A percentile compares a stretch with the other conserved stretches of the same genome.
These are phyloP conservation scores for Lindgomyces ingoldianus DNA, from an alignment of 495 filamentous ascomycete genomes.

Conservation along the genomic window DNA sequence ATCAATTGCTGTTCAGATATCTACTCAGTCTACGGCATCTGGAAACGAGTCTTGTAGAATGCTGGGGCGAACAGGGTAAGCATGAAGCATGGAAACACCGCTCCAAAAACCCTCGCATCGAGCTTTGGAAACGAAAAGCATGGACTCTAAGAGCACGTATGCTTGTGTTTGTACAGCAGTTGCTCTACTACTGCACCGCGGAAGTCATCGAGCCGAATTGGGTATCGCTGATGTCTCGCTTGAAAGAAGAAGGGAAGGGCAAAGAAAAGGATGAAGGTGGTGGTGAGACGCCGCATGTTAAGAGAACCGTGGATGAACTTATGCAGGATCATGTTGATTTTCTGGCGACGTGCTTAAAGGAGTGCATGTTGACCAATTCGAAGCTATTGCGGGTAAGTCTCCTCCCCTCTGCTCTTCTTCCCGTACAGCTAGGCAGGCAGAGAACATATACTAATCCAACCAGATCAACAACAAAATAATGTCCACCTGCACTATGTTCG, in stretches of 20 bases:
- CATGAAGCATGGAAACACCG: conserved; percentile 81
- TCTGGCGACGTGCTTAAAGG: conserved; percentile 93
- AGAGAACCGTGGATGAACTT: conserved; percentile 90
- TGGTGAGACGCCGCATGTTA: conserved; percentile 51
- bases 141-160: conserved; percentile 92
- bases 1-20: conserved; percentile 94
- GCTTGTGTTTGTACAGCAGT: conserved; percentile 94
- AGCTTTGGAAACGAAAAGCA: conserved; percentile 88
- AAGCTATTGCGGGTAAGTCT: conserved; percentile 79
- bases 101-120: conserved; percentile 69
- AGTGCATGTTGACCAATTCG: conserved; percentile 97
- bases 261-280: conserved; percentile 35
- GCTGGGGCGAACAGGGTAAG: conserved; percentile 88
- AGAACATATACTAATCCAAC: conserved; percentile 1
- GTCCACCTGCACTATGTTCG: conserved; percentile 89
- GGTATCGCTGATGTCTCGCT: conserved; percentile 82
- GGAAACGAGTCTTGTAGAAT: conserved; percentile 76
- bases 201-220: conserved; percentile 99
- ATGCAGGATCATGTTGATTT: conserved; percentile 99
- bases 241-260: conserved; percentile 60
- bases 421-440: no score
- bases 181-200: conserved; percentile 92
- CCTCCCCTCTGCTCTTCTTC: neutral
- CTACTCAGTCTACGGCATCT: conserved; percentile 84
- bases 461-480: conserved; percentile 96